phyloP scores from a whole-genome alignment of 306 rosid species.

The Comarum palustre region DNA sequence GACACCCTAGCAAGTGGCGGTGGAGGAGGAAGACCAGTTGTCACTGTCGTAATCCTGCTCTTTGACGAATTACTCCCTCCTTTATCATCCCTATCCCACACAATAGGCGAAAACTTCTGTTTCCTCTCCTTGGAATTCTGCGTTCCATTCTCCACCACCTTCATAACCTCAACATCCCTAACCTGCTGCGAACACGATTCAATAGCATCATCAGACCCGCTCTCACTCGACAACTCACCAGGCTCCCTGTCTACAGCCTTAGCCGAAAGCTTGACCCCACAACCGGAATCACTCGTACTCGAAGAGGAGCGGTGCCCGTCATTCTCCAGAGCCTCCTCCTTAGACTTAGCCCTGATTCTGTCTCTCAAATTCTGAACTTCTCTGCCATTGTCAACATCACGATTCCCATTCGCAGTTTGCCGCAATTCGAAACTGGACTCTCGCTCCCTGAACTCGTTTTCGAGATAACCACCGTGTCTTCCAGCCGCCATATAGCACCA shows the following conservation, averaged over 20 bases:
- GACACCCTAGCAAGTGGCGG: slow-evolving; percentile 48
- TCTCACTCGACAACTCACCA: slow-evolving; percentile 94
- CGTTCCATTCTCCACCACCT: slow-evolving; percentile 46
- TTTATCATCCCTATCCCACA: slow-evolving; percentile 92
- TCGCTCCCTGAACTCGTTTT: slow-evolving; percentile 64
- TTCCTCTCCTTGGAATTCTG: slow-evolving; percentile 53
- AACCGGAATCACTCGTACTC: slow-evolving; percentile 67
- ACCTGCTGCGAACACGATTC: slow-evolving; percentile 45
- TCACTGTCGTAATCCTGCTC: slow-evolving; percentile 36
- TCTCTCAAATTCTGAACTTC: slow-evolving; percentile 56
- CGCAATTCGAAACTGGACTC: slow-evolving; percentile 61
- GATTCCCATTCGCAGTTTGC: slow-evolving; percentile 42
- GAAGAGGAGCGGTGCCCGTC: slow-evolving; percentile 54
- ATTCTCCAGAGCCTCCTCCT: slow-evolving; percentile 51
- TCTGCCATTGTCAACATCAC: slow-evolving; percentile 47
- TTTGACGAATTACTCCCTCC: slow-evolving; percentile 38
- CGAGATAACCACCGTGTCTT: slow-evolving; percentile 74
- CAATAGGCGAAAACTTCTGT: slow-evolving; percentile 83
- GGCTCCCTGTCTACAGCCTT: slow-evolving; percentile 75
- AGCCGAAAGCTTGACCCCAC: slow-evolving; percentile 49
- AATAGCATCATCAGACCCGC: slow-evolving; percentile 83
- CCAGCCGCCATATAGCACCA: slow-evolving; percentile 74
- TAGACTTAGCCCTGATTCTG: slow-evolving; percentile 55
- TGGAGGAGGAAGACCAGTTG: slow-evolving; percentile 46
- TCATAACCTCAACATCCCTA: slow-evolving; percentile 35